phyloP scores from a whole-genome alignment of 164 flowering plant species.

The Vitis rupestris region DNA sequence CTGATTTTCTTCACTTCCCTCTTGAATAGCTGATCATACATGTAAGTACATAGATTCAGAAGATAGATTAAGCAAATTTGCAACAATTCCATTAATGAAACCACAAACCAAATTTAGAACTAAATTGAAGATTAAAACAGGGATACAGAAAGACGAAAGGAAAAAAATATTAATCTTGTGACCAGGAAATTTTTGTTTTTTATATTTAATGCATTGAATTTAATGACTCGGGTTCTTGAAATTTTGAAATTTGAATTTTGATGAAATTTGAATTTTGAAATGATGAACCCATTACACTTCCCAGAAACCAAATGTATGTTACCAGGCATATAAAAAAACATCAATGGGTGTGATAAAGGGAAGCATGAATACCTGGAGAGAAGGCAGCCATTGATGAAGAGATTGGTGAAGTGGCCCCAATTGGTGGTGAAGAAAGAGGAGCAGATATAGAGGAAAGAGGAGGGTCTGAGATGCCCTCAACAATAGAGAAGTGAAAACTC shows the following conservation, averaged over 20 bases:
- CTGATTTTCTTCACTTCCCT: conserved; percentile 11
- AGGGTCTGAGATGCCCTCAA: conserved; percentile 25
- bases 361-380: conserved; percentile 47
- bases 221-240: background rate
- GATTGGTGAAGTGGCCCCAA: conserved; percentile 26
- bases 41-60: background rate
- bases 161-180: background rate
- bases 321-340: no score
- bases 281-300: background rate
- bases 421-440: conserved; percentile 22
- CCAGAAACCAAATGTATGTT: background rate
- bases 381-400: conserved; percentile 34
- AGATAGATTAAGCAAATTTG: background rate
- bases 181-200: background rate
- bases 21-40: conserved; percentile 21
- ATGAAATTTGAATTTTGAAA: conserved; percentile 10
- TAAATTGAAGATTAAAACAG: background rate
- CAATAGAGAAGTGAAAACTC: conserved; percentile 8
- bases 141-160: background rate
- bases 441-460: conserved; percentile 17
- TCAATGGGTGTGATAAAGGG: no score
- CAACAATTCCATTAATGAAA: conserved; percentile 1
- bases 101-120: background rate
- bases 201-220: background rate
- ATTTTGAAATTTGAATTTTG: conserved; percentile 4